Conservation (phyloP, 306 rosid species). For the Coriaria nepalensis region DNA sequence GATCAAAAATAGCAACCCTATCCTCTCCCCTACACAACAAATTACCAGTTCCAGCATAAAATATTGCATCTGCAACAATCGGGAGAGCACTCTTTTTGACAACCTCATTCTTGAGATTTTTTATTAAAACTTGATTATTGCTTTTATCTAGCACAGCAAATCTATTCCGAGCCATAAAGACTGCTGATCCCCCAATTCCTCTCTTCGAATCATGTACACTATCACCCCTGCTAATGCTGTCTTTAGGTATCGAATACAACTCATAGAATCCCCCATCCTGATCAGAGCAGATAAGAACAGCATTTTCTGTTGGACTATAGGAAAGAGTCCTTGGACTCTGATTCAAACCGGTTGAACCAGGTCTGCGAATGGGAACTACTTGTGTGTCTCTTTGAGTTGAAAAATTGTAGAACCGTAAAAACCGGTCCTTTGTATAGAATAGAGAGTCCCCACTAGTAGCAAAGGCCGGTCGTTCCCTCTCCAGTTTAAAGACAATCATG, state of each 20-base stretch:
- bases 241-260: constrained; percentile 69
- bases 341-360: constrained; percentile 64
- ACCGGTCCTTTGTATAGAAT: constrained; percentile 71
- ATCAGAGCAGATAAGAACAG: constrained; percentile 82
- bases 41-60: constrained; percentile 83
- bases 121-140: constrained; percentile 53
- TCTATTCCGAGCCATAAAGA: constrained; percentile 84
- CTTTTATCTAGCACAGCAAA: constrained; percentile 83
- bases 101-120: constrained; percentile 63
- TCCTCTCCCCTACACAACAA: constrained; percentile 80
- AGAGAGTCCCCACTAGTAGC: constrained; percentile 71
- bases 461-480: constrained; percentile 88
- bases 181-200: constrained; percentile 88
- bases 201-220: constrained; percentile 68
- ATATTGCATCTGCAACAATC: constrained; percentile 60
- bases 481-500: constrained; percentile 87
- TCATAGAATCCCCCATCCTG: constrained; percentile 85
- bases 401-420: constrained; percentile 70
- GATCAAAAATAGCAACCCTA: constrained; percentile 67
- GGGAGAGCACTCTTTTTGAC: constrained; percentile 68
- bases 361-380: constrained; percentile 70
- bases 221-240: constrained; percentile 62
- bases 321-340: constrained; percentile 86
- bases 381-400: constrained; percentile 71
- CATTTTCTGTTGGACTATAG: constrained; percentile 74